Conservation (phyloP, 805 yeast genomes). For the fission yeast (Schizosaccharomyces pombe) region DNA sequence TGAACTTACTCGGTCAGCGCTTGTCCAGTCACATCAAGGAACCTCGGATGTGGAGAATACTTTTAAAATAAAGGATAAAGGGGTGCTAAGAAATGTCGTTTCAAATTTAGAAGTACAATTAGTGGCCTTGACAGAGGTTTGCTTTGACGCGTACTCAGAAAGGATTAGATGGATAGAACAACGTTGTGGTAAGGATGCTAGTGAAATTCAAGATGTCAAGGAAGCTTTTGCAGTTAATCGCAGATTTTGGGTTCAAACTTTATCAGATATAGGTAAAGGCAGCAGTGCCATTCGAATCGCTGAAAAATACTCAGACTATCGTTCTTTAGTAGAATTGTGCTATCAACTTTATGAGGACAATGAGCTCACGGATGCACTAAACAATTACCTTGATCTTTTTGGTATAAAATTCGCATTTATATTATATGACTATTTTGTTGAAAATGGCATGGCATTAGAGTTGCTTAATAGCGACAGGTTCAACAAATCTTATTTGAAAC, state of each 20-base stretch:
- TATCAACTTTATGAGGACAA: neutral
- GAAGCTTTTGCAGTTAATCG: neutral
- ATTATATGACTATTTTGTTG: conserved; percentile 36
- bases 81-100: neutral
- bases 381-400: conserved; percentile 32
- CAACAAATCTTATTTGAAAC: conserved; percentile 25
- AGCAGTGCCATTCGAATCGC: conserved; percentile 37
- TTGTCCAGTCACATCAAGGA: neutral
- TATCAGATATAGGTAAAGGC: conserved; percentile 28
- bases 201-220: neutral
- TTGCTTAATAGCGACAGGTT: conserved; percentile 35
- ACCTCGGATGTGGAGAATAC: neutral
- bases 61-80: neutral
- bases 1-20: neutral
- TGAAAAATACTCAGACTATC: conserved; percentile 41
- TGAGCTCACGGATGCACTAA: conserved; percentile 8
- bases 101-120: neutral
- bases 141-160: neutral
- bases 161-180: neutral
- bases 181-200: neutral
- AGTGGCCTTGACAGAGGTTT: neutral
- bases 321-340: conserved; percentile 32
- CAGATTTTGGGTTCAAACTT: conserved; percentile 31
- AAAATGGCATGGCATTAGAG: conserved; percentile 27
- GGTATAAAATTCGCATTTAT: conserved; percentile 46